Base-by-base conservation (phyloP, 768 basidiomycete genomes). In the Saitozyma sp. region DNA sequence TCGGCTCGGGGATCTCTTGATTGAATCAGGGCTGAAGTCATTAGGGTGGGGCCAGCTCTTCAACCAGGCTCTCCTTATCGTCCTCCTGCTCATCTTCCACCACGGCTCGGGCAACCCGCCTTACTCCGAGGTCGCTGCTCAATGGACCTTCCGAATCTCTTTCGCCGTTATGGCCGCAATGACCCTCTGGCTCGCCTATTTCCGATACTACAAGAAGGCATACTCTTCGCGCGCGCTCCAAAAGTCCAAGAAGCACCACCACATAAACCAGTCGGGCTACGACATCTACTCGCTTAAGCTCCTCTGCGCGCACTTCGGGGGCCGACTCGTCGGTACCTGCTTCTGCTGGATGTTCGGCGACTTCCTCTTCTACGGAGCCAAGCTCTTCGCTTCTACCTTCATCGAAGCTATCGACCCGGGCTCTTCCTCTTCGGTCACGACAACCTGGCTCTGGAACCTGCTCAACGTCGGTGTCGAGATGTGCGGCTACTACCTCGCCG, bases 181-280 rank as follows among this genome's bases (percentile, higher is more conserved):
- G 69, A 81, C 80, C 42, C 66, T 80, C 42, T 82, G 81, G 81
- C 77, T 82, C 20, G 78, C 79, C 48, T 81, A 81, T 75, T 80
- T 76, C 76, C 78, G 81, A 68, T 78, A 76, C 68, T 82, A 78
- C 73, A 74, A 76, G 59, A 74, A 75, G 54, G 65, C 77, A 62
- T 76, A 78, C 64, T 74, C 76, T 10, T 74, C 72, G 39, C 71
- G 78, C 16, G 77, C 73, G 6, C 60, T 80, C n/a, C 51, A 54
- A 7, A 55, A 66, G 50, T 76, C 78, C 50, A 81, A 81, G 72
- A 74, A 76, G 64, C 65, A 73, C 57, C 62, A 63, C 2, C 60
- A 63, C n/a, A 72, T 73, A 54, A 78, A 79, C 56, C 77, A 79
- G 56, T 75, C 75, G 4, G 81, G 81, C 9, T 82, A 82, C 74